Evolutionary conservation across 768 basidiomycete species (phyloP), one percentile per base, ranked within the genome.

Genomic region (Boletus edulis): DNA sequence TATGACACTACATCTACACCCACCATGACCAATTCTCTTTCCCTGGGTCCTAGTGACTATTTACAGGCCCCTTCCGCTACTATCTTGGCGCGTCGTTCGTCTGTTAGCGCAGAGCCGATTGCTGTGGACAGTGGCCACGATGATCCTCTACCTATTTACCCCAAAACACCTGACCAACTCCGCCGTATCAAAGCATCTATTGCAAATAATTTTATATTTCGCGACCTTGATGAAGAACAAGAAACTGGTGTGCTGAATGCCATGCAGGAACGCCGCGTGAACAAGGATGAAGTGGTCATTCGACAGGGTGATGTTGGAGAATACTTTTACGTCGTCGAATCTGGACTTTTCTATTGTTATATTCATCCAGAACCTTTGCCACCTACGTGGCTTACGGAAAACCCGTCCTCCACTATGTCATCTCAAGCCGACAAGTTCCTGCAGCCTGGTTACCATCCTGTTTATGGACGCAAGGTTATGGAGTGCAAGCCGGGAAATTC

Each of bases 271-370:
- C 80, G 84, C 44, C 76, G 73, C 7, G 84, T 91, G 14, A 74
- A 72, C 31, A 76, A 81, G 57, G 86, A 87, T 58, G 87, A 94
- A 61, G 86, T 95, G n/a, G 87, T 99, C 57, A 98, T 99, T 62
- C 84, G 90, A 47, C 97, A 99, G 72, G 97, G 97, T 45, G 95
- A 97, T 62, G 90, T 92, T 18, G 97, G 97, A 51, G 95, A 98
- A 64, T 94, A 86, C 73, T 98, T 98, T 72, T 99, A 99, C 72
- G 91, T 98, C 50, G 94, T 98, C 59, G 97, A 98, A 73, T 80
- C 81, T 42, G 97, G 97, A 3, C 74, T 84, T 54, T 77, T 98
- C 57, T 80, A 94, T 62, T 90, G 93, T 69, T 98, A 86, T 71
- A 85, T 88, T 60, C 83, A 80, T 51, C 79, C 82, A 4, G 87